Percentiles rank a stretch among this genome's conserved stretches.
Conservation (phyloP, 1,139 yeast genomes). For the Lodderomyces pseudojiufengensis region DNA sequence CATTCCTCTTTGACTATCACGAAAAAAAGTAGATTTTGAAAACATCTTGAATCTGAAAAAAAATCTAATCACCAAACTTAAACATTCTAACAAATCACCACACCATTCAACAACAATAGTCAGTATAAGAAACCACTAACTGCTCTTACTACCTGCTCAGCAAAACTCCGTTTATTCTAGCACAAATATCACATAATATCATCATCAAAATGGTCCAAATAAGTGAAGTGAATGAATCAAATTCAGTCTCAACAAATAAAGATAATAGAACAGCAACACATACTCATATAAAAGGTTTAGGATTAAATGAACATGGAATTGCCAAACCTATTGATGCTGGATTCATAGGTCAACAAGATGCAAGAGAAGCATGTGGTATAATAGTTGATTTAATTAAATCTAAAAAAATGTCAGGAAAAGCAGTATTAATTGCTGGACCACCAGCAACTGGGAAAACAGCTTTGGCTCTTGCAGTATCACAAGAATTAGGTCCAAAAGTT, state of each 20-base stretch:
- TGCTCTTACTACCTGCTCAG: no score
- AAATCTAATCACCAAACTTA: no score
- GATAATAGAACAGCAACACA: conserved; percentile 92
- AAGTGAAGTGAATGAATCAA: conserved; percentile 66
- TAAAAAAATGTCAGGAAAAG: conserved; percentile 92
- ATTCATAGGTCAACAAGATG: conserved; percentile 90
- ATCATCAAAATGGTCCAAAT: conserved; percentile 65
- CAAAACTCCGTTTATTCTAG: no score
- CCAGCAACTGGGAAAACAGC: conserved; percentile 99
- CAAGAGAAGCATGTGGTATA: conserved; percentile 97
- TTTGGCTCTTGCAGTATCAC: conserved; percentile 90
- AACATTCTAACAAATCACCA: no score
- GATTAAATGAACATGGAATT: conserved; percentile 83
- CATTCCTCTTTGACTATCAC: no score
- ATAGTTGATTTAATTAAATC: conserved; percentile 91
- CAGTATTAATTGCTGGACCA: conserved; percentile 93
- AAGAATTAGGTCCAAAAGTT: conserved; percentile 96
- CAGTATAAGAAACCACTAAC: no score
- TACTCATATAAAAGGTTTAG: conserved; percentile 94
- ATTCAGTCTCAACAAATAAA: conserved; percentile 20
- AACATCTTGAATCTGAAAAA: no score
- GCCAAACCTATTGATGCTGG: conserved; percentile 91
- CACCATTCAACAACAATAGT: no score
- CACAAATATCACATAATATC: background rate
- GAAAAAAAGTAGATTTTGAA: no score